Evolutionary conservation across 495 filamentous ascomycete species (phyloP), one percentile per base, ranked within the genome.

Genomic region (Xylaria intraflava): DNA sequence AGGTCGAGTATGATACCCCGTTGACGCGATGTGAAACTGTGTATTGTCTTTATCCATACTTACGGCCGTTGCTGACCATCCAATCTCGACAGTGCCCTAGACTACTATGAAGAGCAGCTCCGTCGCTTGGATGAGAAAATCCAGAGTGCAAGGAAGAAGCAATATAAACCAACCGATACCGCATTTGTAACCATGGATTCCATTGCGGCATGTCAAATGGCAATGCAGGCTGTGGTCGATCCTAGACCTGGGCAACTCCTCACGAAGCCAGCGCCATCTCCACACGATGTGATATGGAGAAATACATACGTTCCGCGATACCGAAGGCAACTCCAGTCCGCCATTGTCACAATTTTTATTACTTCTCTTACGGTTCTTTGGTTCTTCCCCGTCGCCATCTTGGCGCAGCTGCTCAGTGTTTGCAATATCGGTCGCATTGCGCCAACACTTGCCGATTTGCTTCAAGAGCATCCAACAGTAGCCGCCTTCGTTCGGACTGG

Each of bases 151-250:
- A 80, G 94, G 23, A 79, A 80, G 58, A 91, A 91, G 65, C 83
- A 86, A 14, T 96, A 88, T 62, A 70, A 76, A 8, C 78, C 94
- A 1, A 90, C 83, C 0, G 83, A 90, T 38, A 74, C 94, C 30
- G 94, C 94, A 6, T 97, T 97, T 66, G 89, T 99, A 29, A 96
- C 94, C 0, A 90, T 99, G 87, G 85, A 96, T 67, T 95, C 90
- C 16, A 89, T 92, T 54, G 86, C 89, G n/a, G 83, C 90, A 20
- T 79, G 76, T 56, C 93, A 98, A 73, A 94, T 96, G 87, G 89
- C 90, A 14, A 84, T 94, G 38, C 93, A 99, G 67, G 89, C 94
- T 0, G 83, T 90, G 4, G 79, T 99, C 24, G 91, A 96, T 61
- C 89, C 93, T 1, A 83, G 84, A 20, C 94, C 94, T 10, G 84